phyloP scores from a whole-genome alignment of 495 filamentous ascomycete species.

The Daldinia concentrica region DNA sequence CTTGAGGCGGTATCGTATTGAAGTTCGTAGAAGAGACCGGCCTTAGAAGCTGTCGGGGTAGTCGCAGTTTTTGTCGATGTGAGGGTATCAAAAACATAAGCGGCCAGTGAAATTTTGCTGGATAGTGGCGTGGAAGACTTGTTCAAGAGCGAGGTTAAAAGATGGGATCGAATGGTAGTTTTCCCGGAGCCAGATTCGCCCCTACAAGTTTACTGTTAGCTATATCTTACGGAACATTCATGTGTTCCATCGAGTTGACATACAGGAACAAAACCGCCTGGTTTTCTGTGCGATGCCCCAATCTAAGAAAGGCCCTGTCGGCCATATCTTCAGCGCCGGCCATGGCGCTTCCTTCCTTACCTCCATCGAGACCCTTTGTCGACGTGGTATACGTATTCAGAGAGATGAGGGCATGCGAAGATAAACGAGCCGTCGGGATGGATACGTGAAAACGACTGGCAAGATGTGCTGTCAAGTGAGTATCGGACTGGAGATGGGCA shows the following conservation, averaged over 20 bases:
- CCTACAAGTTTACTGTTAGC: slow-evolving; percentile 57
- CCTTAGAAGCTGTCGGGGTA: slow-evolving; percentile 93
- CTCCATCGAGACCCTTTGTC: slow-evolving; percentile 86
- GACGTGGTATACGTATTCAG: slow-evolving; percentile 94
- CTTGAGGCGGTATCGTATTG: slow-evolving; percentile 92
- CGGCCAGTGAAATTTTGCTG: slow-evolving; percentile 88
- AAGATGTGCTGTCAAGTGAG: slow-evolving; percentile 92
- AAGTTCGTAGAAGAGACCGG: slow-evolving; percentile 92
- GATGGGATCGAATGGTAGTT: slow-evolving; percentile 88
- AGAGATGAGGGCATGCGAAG: slow-evolving; percentile 87
- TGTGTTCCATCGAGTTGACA: slow-evolving; percentile 47
- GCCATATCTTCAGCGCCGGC: slow-evolving; percentile 91
- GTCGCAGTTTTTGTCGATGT: slow-evolving; percentile 98
- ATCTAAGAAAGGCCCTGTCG: slow-evolving; percentile 78
- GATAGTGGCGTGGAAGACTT: slow-evolving; percentile 93
- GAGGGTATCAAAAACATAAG: slow-evolving; percentile 93
- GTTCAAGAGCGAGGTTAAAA: slow-evolving; percentile 82
- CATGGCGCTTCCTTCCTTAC: slow-evolving; percentile 84
- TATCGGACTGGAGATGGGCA: slow-evolving; percentile 93
- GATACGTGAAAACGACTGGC: slow-evolving; percentile 95
- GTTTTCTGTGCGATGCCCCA: slow-evolving; percentile 91
- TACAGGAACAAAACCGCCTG: slow-evolving; percentile 93
- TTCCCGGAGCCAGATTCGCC: slow-evolving; percentile 97
- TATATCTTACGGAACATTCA: background rate
- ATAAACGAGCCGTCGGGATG: slow-evolving; percentile 84